A percentile compares a stretch with the other conserved stretches of the same genome.
Conservation (phyloP, 768 basidiomycete species). For the Amanita molliuscula region DNA sequence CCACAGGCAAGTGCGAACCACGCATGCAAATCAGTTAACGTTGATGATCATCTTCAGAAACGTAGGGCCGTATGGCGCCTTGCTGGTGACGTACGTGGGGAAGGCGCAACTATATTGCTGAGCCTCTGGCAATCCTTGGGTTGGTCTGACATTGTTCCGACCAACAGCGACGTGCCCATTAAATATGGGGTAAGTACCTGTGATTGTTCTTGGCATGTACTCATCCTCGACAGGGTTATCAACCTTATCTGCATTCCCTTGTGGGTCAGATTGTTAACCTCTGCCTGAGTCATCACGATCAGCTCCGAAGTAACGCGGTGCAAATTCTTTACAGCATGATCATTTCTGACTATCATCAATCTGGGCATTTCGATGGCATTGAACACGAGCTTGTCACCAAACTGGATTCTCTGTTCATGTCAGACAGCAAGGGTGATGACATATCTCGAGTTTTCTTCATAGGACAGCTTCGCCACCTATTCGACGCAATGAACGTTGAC, state of each 20-base stretch:
- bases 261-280: constrained; percentile 87
- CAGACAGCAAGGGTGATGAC: constrained; percentile 83
- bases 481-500: constrained; percentile 76
- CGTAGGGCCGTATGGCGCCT: constrained; percentile 92
- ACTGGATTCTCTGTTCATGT: constrained; percentile 88
- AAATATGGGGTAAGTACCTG: constrained; percentile 54
- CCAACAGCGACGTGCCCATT: constrained; percentile 40
- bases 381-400: constrained; percentile 89
- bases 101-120: constrained; percentile 73
- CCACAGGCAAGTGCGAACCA: constrained; percentile 56
- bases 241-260: constrained; percentile 69
- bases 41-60: constrained; percentile 42
- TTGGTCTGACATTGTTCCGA: constrained; percentile 53
- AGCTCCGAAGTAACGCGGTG: constrained; percentile 81
- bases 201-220: constrained; percentile 3
- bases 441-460: constrained; percentile 92
- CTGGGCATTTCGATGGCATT: constrained; percentile 78
- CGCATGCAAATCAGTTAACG: not conserved
- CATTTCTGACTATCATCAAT: constrained; percentile 79
- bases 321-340: constrained; percentile 95
- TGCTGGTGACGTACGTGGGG: constrained; percentile 91
- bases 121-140: constrained; percentile 82
- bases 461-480: constrained; percentile 79
- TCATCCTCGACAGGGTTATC: constrained; percentile 54
- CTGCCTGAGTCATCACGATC: constrained; percentile 92